Base-by-base conservation (phyloP, 495 filamentous ascomycete genomes). In the Immersiella caudata region DNA sequence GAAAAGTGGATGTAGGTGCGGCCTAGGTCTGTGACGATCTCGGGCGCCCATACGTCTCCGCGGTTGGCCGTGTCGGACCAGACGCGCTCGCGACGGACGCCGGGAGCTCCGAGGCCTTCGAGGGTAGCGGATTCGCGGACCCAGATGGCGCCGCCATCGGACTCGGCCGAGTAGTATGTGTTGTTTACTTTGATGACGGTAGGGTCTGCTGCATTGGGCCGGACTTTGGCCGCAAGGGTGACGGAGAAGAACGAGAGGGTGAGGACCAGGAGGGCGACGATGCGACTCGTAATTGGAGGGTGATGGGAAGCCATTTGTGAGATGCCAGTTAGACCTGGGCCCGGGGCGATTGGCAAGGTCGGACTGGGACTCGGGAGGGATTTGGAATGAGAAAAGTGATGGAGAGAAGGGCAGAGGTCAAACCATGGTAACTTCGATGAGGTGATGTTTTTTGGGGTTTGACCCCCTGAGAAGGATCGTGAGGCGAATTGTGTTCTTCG, bases 1-100 rank as follows among this genome's bases (percentile, higher is more conserved):
- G 66, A 68, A 50, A 68, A 68, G 49, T 62, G 54, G 59, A 68
- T 68, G 66, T 40, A 68, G 6, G 66, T 68, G 26, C 66, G 49
- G 8, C 60, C 60, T 20, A 12, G 50, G 25, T 68, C 29, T 9
- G 60, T 68, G 26, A 29, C 56, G 14, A 68, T 68, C 16, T 68
- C 66, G 33, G 66, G 66, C 18, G 66, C 66, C 66, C 66, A 68
- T 35, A 68, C 58, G 25, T 68, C 66, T 36, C 57, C 50, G n/a
- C n/a, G 36, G 50, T 29, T 60, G 20, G 60, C 56, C 21, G 25
- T 57, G 51, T 62, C 59, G 49, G 59, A 56, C 66, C 66, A 68
- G 59, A 68, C 66, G 5, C 33, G 26, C 33, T 62, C 20, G 16
- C 64, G 66, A 24, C 35, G 59, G 54, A 63, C 56, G 21, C 36